These are phyloP conservation scores for Kodamaea ohmeri DNA, from an alignment of 1,139 yeast species.

Conservation along the genomic window DNA sequence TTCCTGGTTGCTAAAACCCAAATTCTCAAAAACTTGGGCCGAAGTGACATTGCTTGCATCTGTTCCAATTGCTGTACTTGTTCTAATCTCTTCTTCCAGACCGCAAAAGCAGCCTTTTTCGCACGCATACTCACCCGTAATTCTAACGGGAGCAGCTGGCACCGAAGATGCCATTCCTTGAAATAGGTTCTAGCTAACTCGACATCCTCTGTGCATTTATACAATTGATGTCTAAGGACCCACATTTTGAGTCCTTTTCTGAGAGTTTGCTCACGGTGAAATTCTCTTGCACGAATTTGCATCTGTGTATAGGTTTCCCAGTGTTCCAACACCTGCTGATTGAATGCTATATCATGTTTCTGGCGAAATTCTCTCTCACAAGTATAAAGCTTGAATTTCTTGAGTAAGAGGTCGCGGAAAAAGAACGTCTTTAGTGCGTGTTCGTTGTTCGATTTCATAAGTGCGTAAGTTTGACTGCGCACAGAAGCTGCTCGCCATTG, in stretches of 20 bases:
- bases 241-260: constrained; percentile 5
- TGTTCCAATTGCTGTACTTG: neutral
- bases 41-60: neutral
- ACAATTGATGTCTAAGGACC: neutral
- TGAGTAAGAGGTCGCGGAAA: constrained; percentile 19
- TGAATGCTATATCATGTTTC: constrained; percentile 9
- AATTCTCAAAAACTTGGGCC: constrained; percentile 3
- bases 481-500: constrained; percentile 17
- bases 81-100: neutral
- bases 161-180: neutral
- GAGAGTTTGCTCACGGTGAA: constrained; percentile 11
- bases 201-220: neutral
- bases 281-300: constrained; percentile 14
- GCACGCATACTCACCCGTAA: neutral
- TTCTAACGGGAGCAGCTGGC: neutral
- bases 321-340: constrained; percentile 10
- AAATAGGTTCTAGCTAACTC: neutral
- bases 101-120: neutral
- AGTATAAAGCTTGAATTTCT: constrained; percentile 12
- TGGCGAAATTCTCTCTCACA: constrained; percentile 8
- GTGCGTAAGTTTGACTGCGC: constrained; percentile 9
- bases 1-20: constrained; percentile 6
- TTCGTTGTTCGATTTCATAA: constrained; percentile 13
- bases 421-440: constrained; percentile 12
- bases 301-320: constrained; percentile 18